Conservation (phyloP, 148 eudicot species). For the Gaultheria prostrata region DNA sequence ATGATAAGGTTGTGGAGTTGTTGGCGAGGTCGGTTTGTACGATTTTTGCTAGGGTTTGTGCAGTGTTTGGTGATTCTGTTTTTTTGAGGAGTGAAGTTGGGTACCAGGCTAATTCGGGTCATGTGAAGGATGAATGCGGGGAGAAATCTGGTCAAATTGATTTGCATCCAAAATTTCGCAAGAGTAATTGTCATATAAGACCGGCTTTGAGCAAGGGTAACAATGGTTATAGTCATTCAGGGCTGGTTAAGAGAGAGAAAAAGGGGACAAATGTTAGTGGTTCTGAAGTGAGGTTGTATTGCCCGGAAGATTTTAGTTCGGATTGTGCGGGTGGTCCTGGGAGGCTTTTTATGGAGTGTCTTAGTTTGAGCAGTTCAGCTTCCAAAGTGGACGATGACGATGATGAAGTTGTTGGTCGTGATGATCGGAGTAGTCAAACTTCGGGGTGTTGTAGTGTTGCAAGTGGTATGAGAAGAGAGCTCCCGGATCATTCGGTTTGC, state of each 20-base stretch:
- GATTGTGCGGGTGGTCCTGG: conserved; percentile 87
- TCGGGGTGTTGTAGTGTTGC: conserved; percentile 46
- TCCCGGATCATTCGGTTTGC: conserved; percentile 30
- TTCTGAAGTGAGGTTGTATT: conserved; percentile 42
- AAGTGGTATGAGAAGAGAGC: conserved; percentile 37
- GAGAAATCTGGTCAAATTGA: conserved; percentile 24
- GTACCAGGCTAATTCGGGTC: conserved; percentile 11
- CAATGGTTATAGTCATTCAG: conserved; percentile 31
- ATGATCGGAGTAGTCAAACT: conserved; percentile 46
- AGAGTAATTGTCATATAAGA: conserved; percentile 8
- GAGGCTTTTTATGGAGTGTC: conserved; percentile 81
- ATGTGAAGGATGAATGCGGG: conserved; percentile 21
- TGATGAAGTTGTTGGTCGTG: conserved; percentile 36
- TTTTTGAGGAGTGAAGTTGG: conserved; percentile 24
- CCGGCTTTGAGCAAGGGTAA: conserved; percentile 19
- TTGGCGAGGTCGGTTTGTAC: conserved; percentile 82
- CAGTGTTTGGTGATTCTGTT: conserved; percentile 44
- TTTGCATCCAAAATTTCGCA: not conserved
- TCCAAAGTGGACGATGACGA: conserved; percentile 51
- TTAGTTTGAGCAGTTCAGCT: conserved; percentile 66
- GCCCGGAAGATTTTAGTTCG: conserved; percentile 44
- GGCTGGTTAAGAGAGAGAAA: conserved; percentile 34
- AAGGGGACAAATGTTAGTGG: conserved; percentile 26
- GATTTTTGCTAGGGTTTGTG: conserved; percentile 57
- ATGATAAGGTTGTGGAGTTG: conserved; percentile 76